Conservation (phyloP, 352 stramenopile species). For the Phytopythium montanum region DNA sequence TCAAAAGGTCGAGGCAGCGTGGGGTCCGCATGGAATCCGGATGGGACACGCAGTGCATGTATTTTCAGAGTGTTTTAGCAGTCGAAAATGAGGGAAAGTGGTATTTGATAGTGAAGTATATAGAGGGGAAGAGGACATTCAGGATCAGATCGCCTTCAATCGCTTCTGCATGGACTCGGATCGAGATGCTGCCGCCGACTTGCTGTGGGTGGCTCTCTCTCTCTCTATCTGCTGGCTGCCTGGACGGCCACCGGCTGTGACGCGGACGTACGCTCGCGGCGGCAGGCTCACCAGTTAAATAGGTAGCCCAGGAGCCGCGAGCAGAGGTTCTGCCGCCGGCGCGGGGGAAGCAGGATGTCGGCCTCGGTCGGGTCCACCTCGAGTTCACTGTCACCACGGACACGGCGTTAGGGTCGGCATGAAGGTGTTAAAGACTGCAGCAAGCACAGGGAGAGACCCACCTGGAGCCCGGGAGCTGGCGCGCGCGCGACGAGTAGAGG, state of each 20-base stretch:
- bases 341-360: slow-evolving; percentile 81
- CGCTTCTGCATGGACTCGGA: no score
- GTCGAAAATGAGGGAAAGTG: background rate
- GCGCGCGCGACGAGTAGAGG: slow-evolving; percentile 44
- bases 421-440: background rate
- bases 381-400: slow-evolving; percentile 28
- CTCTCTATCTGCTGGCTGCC: no score
- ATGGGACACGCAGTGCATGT: background rate
- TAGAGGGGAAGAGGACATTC: background rate
- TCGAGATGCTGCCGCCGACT: no score
- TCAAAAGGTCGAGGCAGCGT: background rate
- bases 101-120: background rate
- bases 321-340: slow-evolving; percentile 71
- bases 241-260: background rate
- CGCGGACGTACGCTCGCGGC: background rate
- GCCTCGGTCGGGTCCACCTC: slow-evolving; percentile 72
- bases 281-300: slow-evolving; percentile 72
- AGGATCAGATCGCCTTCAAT: no score
- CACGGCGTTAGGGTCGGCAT: no score
- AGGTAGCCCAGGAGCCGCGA: slow-evolving; percentile 77
- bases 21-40: background rate
- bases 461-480: slow-evolving; percentile 38
- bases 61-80: background rate
- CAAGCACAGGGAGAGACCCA: background rate
- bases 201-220: background rate